Base-by-base conservation (phyloP, 768 basidiomycete species). In the Multifurca ochricompacta region DNA sequence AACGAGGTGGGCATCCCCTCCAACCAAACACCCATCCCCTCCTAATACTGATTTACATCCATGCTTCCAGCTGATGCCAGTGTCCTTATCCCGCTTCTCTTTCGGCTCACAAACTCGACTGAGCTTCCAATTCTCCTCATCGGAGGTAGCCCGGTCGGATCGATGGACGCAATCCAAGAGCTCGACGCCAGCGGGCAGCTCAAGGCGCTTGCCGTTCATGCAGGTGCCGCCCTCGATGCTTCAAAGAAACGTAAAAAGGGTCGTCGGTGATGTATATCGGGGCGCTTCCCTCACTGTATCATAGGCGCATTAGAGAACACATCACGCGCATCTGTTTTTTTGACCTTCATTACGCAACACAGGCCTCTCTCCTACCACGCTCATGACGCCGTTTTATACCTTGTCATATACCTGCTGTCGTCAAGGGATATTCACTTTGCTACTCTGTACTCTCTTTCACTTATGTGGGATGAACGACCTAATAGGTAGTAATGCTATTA, bases 51-150 rank as follows among this genome's bases (percentile, higher is more conserved):
- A 36, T 14, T 21, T 40, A 9, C 19, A 42, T 10, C 36, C 39
- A 8, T 23, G 16, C 25, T 34, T 41, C 35, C 59, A 72, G 83
- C 82, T 56, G 88, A 91, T 64, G 78, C 77, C 4, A 71, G 75
- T 0, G 79, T 87, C 23, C 71, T 91, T 21, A 66, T 68, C 4
- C 81, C 85, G 1, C 71, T 90, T 23, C 73, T 91, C 41, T 62
- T 65, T 11, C 82, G 88, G 0, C 71, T 91, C 35, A 85, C 85
- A 0, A 68, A 67, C 14, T 64, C 73, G 3, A 58, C 71, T 1
- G 75, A 79, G 14, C 70, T 90, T 6, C 86, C 89, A 14, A 65
- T 89, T 28, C 74, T 91, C 4, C 71, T 91, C 48, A 66, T 91
- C 41, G 83, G 81, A 16, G 89, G 89, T 32, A 71, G 73, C 43